phyloP scores from a whole-genome alignment of 139 green algal species.

The Astrephomene gubernaculifera region DNA sequence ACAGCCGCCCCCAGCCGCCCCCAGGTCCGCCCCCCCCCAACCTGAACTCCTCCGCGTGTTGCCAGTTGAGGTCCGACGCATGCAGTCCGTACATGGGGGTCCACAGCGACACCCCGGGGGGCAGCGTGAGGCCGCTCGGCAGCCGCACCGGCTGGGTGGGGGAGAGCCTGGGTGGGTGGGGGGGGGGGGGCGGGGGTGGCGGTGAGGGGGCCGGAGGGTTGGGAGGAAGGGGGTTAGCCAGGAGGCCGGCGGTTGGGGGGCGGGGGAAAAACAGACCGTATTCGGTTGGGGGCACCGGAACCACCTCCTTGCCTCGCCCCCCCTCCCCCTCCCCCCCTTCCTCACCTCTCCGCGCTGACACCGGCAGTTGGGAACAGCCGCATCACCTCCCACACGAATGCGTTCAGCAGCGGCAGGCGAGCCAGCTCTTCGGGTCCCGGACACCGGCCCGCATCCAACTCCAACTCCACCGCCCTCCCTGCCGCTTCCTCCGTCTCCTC shows the following conservation, averaged over 20 bases:
- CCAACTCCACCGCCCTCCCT: neutral
- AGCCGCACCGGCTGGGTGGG: neutral
- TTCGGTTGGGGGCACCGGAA: too few species aligned
- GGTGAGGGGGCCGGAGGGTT: neutral
- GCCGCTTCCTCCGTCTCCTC: neutral
- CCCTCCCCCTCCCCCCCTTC: neutral
- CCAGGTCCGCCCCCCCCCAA: too few species aligned
- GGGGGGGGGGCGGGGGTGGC: neutral
- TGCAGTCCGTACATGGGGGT: constrained; percentile 9
- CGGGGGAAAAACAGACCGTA: too few species aligned
- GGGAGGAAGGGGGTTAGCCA: too few species aligned
- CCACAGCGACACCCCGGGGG: constrained; percentile 23
- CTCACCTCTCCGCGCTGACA: constrained; percentile 7
- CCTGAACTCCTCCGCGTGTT: constrained; percentile 25
- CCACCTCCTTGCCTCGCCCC: neutral
- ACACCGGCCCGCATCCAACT: neutral
- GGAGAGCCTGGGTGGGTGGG: neutral
- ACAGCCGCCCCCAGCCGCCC: too few species aligned
- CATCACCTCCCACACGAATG: constrained; percentile 32
- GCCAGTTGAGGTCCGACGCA: constrained; percentile 16
- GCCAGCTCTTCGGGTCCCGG: constrained; percentile 20
- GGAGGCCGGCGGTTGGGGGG: too few species aligned
- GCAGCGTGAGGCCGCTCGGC: neutral
- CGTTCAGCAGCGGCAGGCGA: constrained; percentile 23
- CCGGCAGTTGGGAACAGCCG: neutral